Evolutionary conservation across 495 filamentous ascomycete species (phyloP).

Genomic region (Aspergillus avenaceus): DNA sequence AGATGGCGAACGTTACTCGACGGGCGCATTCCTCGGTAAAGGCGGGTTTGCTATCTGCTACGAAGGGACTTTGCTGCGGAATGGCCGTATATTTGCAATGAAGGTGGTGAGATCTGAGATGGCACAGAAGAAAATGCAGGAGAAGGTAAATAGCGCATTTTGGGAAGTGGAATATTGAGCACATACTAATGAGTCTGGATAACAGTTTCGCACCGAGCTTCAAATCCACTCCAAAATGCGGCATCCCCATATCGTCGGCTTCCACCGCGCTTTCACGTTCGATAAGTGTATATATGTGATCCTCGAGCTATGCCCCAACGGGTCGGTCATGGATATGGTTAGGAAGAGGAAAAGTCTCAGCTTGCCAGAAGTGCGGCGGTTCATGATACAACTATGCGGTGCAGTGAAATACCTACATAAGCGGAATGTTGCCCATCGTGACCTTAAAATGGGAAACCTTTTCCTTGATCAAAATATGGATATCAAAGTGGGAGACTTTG

Average conservation of each 20-base stretch:
- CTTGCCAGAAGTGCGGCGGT: constrained; percentile 85
- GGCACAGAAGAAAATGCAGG: constrained; percentile 75
- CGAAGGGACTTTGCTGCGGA: constrained; percentile 62
- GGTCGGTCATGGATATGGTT: constrained; percentile 98
- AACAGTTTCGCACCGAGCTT: constrained; percentile 91
- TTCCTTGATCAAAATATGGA: constrained; percentile 97
- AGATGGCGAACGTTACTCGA: constrained; percentile 72
- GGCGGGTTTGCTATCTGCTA: constrained; percentile 95
- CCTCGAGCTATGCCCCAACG: constrained; percentile 89
- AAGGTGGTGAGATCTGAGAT: constrained; percentile 91
- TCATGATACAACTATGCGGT: constrained; percentile 88
- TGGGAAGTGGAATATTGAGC: constrained; percentile 18
- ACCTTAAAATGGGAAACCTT: constrained; percentile 96
- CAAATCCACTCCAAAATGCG: constrained; percentile 98
- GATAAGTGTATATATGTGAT: constrained; percentile 86
- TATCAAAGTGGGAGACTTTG: constrained; percentile 96
- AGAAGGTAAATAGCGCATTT: constrained; percentile 63
- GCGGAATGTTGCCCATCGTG: constrained; percentile 91
- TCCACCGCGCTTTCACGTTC: constrained; percentile 91
- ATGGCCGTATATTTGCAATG: constrained; percentile 68
- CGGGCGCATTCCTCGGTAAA: constrained; percentile 82
- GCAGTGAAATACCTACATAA: constrained; percentile 97
- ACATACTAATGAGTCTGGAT: constrained; percentile 3
- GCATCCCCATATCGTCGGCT: constrained; percentile 90
- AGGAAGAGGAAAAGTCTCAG: constrained; percentile 81